Base-by-base conservation (phyloP, 139 green algal genomes). In the Raphidocelis subcapitata region DNA sequence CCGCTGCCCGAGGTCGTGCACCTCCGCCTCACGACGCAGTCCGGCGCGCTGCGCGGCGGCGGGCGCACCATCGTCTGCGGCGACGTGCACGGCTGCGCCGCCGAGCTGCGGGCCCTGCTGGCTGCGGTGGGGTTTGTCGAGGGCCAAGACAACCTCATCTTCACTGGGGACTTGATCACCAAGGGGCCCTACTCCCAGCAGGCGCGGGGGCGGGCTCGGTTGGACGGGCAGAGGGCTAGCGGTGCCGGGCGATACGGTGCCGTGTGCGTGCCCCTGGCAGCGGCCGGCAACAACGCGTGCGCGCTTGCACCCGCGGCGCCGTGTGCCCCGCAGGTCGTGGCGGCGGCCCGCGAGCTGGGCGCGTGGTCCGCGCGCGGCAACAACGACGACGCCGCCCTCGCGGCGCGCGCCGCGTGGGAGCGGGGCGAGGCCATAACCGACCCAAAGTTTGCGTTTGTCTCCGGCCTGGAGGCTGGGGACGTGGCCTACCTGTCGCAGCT, bases 141-240 rank as follows among this genome's bases (percentile, higher is more conserved):
- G 3, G 32, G 31, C 10, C 4, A 64, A 26, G 86, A 91, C 57
- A 81, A 84, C 54, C 62, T 91, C 8, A 23, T 88, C 18, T 74
- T 91, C 23, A 75, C 73, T 29, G 86, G 86, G 3, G 86, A 91
- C 69, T 75, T 91, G 3, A 75, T 87, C 16, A 89, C 88, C 65
- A 91, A 91, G 65, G 85, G 69, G 28, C 69, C 69, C 32, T 31
- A 31, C n/a, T 49, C 49, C 10, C 57, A 75, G 14, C 37, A 75
- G 56, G 69, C 67, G 36, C 24, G 67, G 23, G 23, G 15, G 8
- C 63, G 51, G 51, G 32, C 35, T 49, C 35, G 21, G 28, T 15
- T 59, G 28, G 10, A 33, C 41, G 29, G 26, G 2, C 12, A 44
- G 28, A 1, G 24, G 37, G 37, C 28, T 56, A 37, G 20, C n/a